Evolutionary conservation across 306 rosid genomes (phyloP), one percentile per base, ranked within the genome.

Genomic region (Prosopis cineraria): DNA sequence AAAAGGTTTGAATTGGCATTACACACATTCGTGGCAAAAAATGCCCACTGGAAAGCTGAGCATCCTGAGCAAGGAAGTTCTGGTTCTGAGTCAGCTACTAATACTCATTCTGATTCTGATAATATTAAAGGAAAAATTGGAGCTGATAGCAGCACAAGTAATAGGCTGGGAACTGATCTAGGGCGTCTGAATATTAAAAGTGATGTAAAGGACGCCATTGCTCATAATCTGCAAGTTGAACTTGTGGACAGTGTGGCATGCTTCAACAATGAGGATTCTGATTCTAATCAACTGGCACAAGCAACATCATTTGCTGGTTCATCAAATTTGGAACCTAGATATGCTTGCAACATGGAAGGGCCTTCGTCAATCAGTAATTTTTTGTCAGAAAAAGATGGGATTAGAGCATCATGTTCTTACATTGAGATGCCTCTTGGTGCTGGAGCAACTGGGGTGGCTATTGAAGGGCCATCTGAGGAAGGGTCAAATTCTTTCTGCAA

Each of bases 401-500:
- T 59, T 44, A 80, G 86, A 86, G 77, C 90, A 20, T 66, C 97
- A 33, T 83, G 93, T 82, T 82, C 89, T 29, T 88, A 82, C 75
- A 77, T 78, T 63, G 92, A 89, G 81, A 78, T 88, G 85, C 87
- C 93, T 56, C 82, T 87, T 65, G 81, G 81, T 65, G 80, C 87
- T 48, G 93, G 89, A 81, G 84, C 83, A 79, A 83, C 90, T 84
- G 87, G 91, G 66, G 83, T 90, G 84, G 89, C 89, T 50, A 70
- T 82, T 85, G 98, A 95, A 85, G 98, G 99, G 83, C 97, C 98
- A 64, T 89, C 98, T 60, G 97, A 87, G 82, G 97, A 90, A 79
- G 97, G 90, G 59, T 79, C 89, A 39, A 95, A 79, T 87, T 85
- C 93, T 80, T 87, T 95, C 73, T 58, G 85, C 82, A 84, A 77